phyloP scores from a whole-genome alignment of 768 basidiomycete genomes.

The Ramaria sp. region DNA sequence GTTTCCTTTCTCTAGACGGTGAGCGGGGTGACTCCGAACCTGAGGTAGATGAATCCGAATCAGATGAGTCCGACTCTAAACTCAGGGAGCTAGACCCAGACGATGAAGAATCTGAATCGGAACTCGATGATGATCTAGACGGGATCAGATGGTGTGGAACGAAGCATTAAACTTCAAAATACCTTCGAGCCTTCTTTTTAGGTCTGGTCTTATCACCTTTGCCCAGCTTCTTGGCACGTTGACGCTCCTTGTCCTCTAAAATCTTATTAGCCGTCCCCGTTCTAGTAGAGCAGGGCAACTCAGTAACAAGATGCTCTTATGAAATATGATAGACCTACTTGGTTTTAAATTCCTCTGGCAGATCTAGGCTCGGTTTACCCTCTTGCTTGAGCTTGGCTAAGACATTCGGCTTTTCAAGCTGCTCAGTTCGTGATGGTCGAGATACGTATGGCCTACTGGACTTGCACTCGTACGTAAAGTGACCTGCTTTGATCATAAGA shows the following conservation, averaged over 20 bases:
- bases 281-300: conserved; percentile 23
- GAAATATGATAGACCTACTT: conserved; percentile 37
- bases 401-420: conserved; percentile 66
- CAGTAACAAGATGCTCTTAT: neutral
- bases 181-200: conserved; percentile 17
- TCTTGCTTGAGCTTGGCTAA: conserved; percentile 58
- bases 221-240: conserved; percentile 57
- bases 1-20: conserved; percentile 21
- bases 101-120: conserved; percentile 33
- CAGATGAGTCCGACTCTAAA: conserved; percentile 18
- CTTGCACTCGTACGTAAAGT: conserved; percentile 91
- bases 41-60: conserved; percentile 34
- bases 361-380: conserved; percentile 69
- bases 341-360: conserved; percentile 85
- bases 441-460: conserved; percentile 69
- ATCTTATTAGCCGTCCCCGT: conserved; percentile 80
- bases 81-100: conserved; percentile 23
- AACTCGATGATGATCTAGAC: conserved; percentile 16
- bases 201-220: conserved; percentile 31
- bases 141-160: conserved; percentile 16
- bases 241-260: conserved; percentile 33
- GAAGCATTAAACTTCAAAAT: neutral
- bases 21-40: conserved; percentile 28
- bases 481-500: conserved; percentile 36
- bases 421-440: conserved; percentile 81